Base-by-base conservation (phyloP, 805 yeast species). In the Candida jianshihensis region DNA sequence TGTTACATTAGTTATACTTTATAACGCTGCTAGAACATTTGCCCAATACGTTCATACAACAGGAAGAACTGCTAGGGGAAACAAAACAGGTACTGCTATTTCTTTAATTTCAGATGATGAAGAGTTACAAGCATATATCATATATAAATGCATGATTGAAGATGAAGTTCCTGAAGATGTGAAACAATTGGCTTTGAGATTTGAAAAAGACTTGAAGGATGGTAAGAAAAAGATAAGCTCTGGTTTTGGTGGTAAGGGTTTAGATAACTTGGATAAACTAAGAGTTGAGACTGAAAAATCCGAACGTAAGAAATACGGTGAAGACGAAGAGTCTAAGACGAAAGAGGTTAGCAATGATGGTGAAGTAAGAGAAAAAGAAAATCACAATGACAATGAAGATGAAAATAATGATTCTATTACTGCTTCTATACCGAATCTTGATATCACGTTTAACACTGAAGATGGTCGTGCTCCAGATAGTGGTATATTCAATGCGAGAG, bases 1-100 rank as follows among this genome's bases (percentile, higher is more conserved):
- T 17, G 70, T 90, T 19, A 78, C 78, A 39, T 57, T 89, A 30
- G 97, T 92, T 2, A 65, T 92, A 6, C 84, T 92, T 61, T 84
- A 71, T 49, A 88, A 83, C 46, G 71, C 86, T 1, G 95, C 96
- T 1, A 84, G 71, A 44, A 95, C 89, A 41, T 70, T 88, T 70
- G 97, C 95, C 43, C 97, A 92, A 56, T 92, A 92, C 53, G 90
- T 92, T 11, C 98, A 92, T 60, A 71, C 97, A 8, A 95, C 89
- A 1, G 98, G 98, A 0, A 67, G 98, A 39, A 92, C 98, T 0
- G 98, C 97, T 0, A 68, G 98, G 41, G 97, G 97, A 2, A 70
- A 70, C 25, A 62, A 60, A 4, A 52, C 73, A 68, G 98, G 98
- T 3, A 64, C 65, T 2, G 81, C 82, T n/a, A 65, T 87, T 4